Evolutionary conservation across 139 green algal species (phyloP).

Genomic region (Diplosphaera chodatii): DNA sequence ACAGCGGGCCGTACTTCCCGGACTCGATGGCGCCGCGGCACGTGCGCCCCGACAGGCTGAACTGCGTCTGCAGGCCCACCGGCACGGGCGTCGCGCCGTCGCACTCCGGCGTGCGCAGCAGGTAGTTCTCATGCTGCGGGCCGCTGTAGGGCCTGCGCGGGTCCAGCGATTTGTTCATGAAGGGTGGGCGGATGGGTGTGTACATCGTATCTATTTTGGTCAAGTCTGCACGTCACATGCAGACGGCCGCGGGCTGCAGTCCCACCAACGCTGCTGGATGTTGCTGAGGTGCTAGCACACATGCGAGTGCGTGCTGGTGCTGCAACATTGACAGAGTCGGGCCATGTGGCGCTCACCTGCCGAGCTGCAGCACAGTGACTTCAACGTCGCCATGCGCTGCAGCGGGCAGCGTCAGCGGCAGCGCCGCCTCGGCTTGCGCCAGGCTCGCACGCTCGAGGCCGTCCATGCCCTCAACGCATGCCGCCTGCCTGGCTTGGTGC

Average conservation of each 20-base stretch:
- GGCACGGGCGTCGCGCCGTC: background rate
- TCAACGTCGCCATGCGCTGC: background rate
- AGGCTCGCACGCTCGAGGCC: background rate
- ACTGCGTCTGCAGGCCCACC: background rate
- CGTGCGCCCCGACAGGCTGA: background rate
- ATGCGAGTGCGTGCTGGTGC: no score
- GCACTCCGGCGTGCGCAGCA: background rate
- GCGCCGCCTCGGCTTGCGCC: background rate
- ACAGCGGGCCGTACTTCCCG: background rate
- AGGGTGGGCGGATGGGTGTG: no score
- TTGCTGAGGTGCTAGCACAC: no score
- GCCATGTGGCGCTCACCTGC: background rate
- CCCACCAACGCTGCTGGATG: no score
- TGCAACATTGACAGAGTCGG: no score
- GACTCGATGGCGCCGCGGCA: background rate
- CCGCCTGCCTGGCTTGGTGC: no score
- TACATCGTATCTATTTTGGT: no score
- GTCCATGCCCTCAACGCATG: background rate
- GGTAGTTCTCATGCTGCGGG: background rate
- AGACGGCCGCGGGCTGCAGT: no score
- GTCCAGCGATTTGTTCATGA: no score
- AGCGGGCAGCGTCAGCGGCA: background rate
- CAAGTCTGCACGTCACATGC: no score
- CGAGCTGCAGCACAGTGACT: background rate
- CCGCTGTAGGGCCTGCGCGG: background rate